Evolutionary conservation across 345 rosid genomes (phyloP).

Genomic region (Eucalyptus polybractea): DNA sequence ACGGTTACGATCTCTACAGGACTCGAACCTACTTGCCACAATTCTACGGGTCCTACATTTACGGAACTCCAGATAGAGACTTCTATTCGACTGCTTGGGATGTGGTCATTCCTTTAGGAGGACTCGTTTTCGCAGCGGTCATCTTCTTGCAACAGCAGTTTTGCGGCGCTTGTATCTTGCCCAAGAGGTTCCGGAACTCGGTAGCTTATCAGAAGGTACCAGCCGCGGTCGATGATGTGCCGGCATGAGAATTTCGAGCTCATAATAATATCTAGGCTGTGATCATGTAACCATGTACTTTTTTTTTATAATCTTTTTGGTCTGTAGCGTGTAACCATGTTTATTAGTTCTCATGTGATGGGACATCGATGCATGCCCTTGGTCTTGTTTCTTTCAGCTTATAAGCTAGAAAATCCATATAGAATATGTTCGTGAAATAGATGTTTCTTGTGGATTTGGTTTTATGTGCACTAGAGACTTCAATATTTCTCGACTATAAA

Average conservation of each 20-base stretch:
- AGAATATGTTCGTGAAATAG: neutral
- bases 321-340: neutral
- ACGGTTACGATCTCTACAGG: slow-evolving; percentile 39
- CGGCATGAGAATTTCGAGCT: neutral
- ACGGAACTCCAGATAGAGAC: slow-evolving; percentile 19
- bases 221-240: neutral
- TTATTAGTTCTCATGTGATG: neutral
- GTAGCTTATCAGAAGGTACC: slow-evolving; percentile 27
- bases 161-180: slow-evolving; percentile 30
- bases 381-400: neutral
- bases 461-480: neutral
- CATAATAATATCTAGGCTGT: neutral
- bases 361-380: neutral
- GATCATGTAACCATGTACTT: neutral
- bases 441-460: neutral
- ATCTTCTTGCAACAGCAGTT: slow-evolving; percentile 29
- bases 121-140: slow-evolving; percentile 20
- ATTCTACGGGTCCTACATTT: slow-evolving; percentile 17
- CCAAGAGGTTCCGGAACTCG: slow-evolving; percentile 10
- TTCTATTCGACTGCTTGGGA: slow-evolving; percentile 34
- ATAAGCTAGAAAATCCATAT: neutral
- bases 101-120: slow-evolving; percentile 11
- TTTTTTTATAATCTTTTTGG: no score
- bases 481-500: neutral
- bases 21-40: neutral